Evolutionary conservation across 2,329 filamentous ascomycete species (phyloP), one percentile per base, ranked within the genome.

Genomic region (Arthrobotrys musiformis): DNA sequence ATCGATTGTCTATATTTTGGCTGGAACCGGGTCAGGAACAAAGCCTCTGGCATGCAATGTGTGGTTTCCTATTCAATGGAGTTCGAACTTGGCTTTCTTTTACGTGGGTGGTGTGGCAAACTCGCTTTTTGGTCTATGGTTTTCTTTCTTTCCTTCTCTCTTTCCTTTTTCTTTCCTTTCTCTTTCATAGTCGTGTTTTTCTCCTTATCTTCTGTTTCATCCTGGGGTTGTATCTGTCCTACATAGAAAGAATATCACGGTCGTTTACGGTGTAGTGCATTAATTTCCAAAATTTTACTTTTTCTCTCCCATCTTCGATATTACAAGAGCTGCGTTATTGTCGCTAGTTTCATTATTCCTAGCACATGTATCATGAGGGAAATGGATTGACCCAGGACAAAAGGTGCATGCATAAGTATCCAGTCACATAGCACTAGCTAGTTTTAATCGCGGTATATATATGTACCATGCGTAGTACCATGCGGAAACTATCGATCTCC

Each of bases 1-100:
- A 26, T 37, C 58, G 52, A 42, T 30, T 73, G 69, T 73, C 52
- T 35, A 73, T 73, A 73, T 33, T 60, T 70, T 40, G 19, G 30
- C 26, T 24, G 67, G 24, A 63, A 48, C n/a, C 8, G 44, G 42
- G 56, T 52, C 33, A 11, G 46, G 44, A 30, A 60, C 7, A 19
- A 40, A 24, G 8, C 56, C n/a, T 35, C 30, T 30, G 15, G 11
- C 22, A 37, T 17, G 40, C n/a, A 19, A 13, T 40, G 13, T 15
- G 28, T 8, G 33, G 22, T 44, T 52, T 63, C 35, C 37, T 26
- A 28, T 44, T 44, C 67, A 72, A 58, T 35, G 68, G 68, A 72
- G 68, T 72, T 72, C 13, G 17, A 24, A 30, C 22, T 28, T 46
- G 61, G 24, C 17, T 50, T 22, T 30, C n/a, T 66, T 73, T 60